These are phyloP conservation scores for Styphnolobium japonicum DNA, from an alignment of 306 rosid species.

Conservation along the genomic window DNA sequence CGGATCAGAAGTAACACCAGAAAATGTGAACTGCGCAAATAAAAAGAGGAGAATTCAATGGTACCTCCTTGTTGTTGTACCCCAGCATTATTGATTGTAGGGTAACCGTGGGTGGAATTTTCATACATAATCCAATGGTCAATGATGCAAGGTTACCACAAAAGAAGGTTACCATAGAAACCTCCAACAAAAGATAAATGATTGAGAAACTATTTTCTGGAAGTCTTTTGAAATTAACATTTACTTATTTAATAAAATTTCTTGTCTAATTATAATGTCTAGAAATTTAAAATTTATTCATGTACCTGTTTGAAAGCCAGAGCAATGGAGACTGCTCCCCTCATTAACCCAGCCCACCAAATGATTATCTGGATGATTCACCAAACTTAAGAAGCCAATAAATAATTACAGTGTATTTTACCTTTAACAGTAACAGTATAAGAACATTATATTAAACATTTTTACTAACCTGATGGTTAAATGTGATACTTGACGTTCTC, in stretches of 20 bases:
- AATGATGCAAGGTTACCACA: neutral
- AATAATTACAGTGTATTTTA: neutral
- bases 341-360: slow-evolving; percentile 97
- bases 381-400: neutral
- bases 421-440: no score
- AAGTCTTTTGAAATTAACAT: neutral
- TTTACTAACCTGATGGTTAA: slow-evolving; percentile 61
- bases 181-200: slow-evolving; percentile 5
- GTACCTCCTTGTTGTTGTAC: neutral
- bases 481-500: slow-evolving; percentile 48
- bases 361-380: slow-evolving; percentile 52
- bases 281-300: neutral
- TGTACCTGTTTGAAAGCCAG: slow-evolving; percentile 86
- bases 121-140: neutral
- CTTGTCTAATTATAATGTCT: neutral
- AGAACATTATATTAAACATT: neutral
- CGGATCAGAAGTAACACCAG: slow-evolving; percentile 79
- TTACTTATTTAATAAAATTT: neutral
- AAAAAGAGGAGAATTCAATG: neutral
- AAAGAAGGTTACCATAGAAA: neutral
- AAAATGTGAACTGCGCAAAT: slow-evolving; percentile 68
- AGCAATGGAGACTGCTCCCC: slow-evolving; percentile 96
- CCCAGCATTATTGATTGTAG: neutral
- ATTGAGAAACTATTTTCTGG: neutral
- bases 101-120: neutral